Percentiles rank a stretch among this genome's conserved stretches.
phyloP scores from a whole-genome alignment of 192 early-diverging fungal genomes.

The Podila minutissima region DNA sequence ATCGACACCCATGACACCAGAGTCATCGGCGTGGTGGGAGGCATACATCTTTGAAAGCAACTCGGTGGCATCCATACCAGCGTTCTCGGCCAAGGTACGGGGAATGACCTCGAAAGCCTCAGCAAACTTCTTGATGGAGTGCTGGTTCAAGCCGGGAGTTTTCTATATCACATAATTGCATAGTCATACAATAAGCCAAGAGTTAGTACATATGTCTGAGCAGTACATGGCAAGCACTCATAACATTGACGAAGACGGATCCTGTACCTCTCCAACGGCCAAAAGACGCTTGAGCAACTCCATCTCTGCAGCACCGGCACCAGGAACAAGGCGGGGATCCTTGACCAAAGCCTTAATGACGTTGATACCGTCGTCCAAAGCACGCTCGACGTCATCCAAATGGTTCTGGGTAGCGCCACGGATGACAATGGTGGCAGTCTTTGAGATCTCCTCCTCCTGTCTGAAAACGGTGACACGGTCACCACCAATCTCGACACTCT shows the following conservation, averaged over 20 bases:
- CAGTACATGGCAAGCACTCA: background rate
- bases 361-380: slow-evolving; percentile 98
- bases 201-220: background rate
- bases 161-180: slow-evolving; percentile 40
- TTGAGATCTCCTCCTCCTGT: slow-evolving; percentile 88
- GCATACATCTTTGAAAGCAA: slow-evolving; percentile 92
- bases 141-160: slow-evolving; percentile 95
- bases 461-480: slow-evolving; percentile 98
- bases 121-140: slow-evolving; percentile 95
- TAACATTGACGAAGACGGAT: background rate
- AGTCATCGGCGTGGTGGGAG: slow-evolving; percentile 78
- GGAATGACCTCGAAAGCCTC: slow-evolving; percentile 96
- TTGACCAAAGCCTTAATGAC: slow-evolving; percentile 92
- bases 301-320: slow-evolving; percentile 96
- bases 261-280: slow-evolving; percentile 71
- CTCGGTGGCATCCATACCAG: slow-evolving; percentile 93
- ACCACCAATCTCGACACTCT: slow-evolving; percentile 96
- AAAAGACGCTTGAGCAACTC: slow-evolving; percentile 86
- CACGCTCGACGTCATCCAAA: slow-evolving; percentile 97
- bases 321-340: slow-evolving; percentile 86
- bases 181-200: background rate
- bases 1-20: slow-evolving; percentile 78
- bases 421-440: slow-evolving; percentile 94
- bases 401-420: slow-evolving; percentile 96
- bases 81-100: slow-evolving; percentile 93